Percentiles rank a stretch among this genome's conserved stretches.
These are phyloP conservation scores for Talaromyces wortmannii DNA, from an alignment of 495 filamentous ascomycete species.

Conservation along the genomic window DNA sequence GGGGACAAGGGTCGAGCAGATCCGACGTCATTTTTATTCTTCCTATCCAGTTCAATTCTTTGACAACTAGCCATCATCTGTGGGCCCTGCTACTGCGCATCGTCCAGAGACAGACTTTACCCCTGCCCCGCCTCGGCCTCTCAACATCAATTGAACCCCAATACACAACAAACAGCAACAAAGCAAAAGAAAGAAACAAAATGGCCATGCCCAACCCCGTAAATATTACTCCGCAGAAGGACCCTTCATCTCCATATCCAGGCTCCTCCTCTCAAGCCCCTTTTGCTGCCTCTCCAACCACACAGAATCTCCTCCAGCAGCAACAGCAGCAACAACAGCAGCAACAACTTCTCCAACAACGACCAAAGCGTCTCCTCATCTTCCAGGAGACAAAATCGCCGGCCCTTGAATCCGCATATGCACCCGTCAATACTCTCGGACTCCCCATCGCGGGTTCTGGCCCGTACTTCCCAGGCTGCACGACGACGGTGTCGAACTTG, in stretches of 20 bases:
- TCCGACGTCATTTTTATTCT: too few relatives aligned
- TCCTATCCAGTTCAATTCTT: too few relatives aligned
- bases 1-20: too few relatives aligned
- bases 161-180: background rate
- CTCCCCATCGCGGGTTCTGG: slow-evolving; percentile 31
- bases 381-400: slow-evolving; percentile 31
- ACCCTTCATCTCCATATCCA: background rate
- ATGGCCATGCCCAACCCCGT: background rate
- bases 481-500: slow-evolving; percentile 25
- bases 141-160: background rate
- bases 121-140: background rate
- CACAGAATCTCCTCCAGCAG: background rate
- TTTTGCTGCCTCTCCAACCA: background rate
- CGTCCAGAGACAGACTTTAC: too few relatives aligned
- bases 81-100: too few relatives aligned
- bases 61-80: too few relatives aligned
- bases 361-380: slow-evolving; percentile 24
- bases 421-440: slow-evolving; percentile 37
- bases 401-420: slow-evolving; percentile 22
- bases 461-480: slow-evolving; percentile 18
- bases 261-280: background rate
- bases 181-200: slow-evolving; percentile 1
- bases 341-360: background rate
- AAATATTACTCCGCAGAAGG: background rate
- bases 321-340: background rate